These are phyloP conservation scores for Dendrobium huoshanense DNA, from an alignment of 106 monocot genomes.

Conservation along the genomic window DNA sequence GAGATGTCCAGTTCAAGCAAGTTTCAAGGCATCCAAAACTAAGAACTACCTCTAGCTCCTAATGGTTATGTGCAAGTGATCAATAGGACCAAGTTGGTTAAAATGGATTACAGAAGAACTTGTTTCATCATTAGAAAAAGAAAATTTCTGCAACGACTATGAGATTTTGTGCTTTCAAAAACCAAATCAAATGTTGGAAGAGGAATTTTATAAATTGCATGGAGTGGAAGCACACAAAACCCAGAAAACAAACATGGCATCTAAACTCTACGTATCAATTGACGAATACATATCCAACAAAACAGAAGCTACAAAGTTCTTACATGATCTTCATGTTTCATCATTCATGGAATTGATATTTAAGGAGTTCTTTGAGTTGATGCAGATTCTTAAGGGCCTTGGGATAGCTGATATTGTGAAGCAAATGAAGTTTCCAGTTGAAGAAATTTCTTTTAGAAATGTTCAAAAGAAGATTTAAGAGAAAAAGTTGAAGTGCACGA, in stretches of 20 bases:
- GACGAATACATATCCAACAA: slow-evolving; percentile 23
- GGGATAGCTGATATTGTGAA: too few species aligned
- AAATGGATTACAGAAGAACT: slow-evolving; percentile 12
- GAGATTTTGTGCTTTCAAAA: slow-evolving; percentile 16
- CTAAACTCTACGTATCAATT: slow-evolving; percentile 9
- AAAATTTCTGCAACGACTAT: slow-evolving; percentile 13
- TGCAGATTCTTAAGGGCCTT: too few species aligned
- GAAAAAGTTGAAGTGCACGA: too few species aligned
- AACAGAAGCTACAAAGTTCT: slow-evolving; percentile 27
- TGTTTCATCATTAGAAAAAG: slow-evolving; percentile 14
- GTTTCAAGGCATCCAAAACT: neutral
- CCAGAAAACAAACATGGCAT: slow-evolving; percentile 15
- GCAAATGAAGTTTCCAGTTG: too few species aligned
- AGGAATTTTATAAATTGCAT: slow-evolving; percentile 15
- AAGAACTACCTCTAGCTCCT: slow-evolving; percentile 12
- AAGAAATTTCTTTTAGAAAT: too few species aligned
- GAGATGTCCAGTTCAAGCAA: too few species aligned
- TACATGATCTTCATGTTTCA: slow-evolving; percentile 29
- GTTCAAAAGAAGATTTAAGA: too few species aligned
- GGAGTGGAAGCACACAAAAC: slow-evolving; percentile 20
- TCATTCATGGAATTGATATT: slow-evolving; percentile 14
- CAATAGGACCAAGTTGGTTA: slow-evolving; percentile 7
- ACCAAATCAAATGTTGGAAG: too few species aligned
- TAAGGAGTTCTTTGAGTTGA: too few species aligned
- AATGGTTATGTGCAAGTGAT: slow-evolving; percentile 7